A percentile compares a stretch with the other conserved stretches of the same genome.
Conservation (phyloP, 202 grass and related monocot species). For the Dendrocalamus latiflorus region DNA sequence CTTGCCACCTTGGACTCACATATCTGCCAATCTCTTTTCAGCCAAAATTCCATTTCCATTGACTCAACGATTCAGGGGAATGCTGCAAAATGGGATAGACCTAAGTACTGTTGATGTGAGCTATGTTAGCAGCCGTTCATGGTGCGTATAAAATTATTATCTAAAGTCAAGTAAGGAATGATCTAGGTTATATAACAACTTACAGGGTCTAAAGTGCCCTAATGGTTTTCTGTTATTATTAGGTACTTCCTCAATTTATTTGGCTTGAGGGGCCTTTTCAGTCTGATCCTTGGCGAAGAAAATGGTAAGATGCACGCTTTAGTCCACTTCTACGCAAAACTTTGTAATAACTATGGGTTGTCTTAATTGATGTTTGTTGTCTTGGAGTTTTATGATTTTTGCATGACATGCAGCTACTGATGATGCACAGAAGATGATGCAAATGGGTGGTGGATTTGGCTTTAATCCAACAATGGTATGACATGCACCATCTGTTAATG, state of each 20-base stretch:
- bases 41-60: slow-evolving; percentile 95
- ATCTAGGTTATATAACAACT: too few relatives aligned
- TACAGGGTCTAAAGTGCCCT: too few relatives aligned
- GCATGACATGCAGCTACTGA: slow-evolving; percentile 62
- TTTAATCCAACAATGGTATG: slow-evolving; percentile 67
- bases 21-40: slow-evolving; percentile 36
- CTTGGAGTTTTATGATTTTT: slow-evolving; percentile 28
- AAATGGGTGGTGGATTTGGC: slow-evolving; percentile 89
- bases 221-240: too few relatives aligned
- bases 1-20: not conserved
- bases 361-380: not conserved
- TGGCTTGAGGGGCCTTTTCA: slow-evolving; percentile 94
- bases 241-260: slow-evolving; percentile 34
- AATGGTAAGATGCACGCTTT: slow-evolving; percentile 51
- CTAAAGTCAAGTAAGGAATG: too few relatives aligned
- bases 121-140: slow-evolving; percentile 99
- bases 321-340: not conserved
- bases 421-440: slow-evolving; percentile 95
- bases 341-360: not conserved
- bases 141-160: slow-evolving; percentile 43
- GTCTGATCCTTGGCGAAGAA: slow-evolving; percentile 96
- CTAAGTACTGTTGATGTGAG: slow-evolving; percentile 97
- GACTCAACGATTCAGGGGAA: slow-evolving; percentile 91
- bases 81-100: slow-evolving; percentile 99
- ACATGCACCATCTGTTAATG: not conserved